Base-by-base conservation (phyloP, 805 yeast genomes). In the Kockiozyma suomiensis region DNA sequence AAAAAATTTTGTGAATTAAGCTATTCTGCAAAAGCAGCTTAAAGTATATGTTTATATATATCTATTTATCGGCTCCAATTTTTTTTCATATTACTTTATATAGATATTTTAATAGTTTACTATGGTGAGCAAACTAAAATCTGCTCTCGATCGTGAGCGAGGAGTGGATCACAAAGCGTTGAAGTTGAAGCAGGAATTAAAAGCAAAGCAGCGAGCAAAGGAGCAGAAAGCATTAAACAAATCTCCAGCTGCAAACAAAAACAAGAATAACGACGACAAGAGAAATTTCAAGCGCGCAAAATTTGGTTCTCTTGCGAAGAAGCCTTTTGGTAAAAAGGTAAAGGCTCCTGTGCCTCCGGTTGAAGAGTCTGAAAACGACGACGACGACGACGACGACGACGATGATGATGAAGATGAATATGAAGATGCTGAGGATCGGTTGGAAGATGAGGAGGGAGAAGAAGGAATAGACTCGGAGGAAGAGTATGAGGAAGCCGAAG, bases 391-490 rank as follows among this genome's bases (percentile, higher is more conserved):
- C 2, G 82, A 74, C 2, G 79, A 73, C 4, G 81, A 75, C 1
- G 79, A 73, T 1, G n/a, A 33, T 13, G 78, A 72, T 0, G 79
- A 74, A 4, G 79, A 70, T 0, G 82, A 78, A 10, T 82, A 75
- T 3, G 82, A 75, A 3, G 82, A 74, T 2, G 79, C 73, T 4
- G 81, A 75, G 1, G 79, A 73, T 1, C 82, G 77, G 2, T 83
- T 78, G 5, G 83, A 81, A 3, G 83, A 78, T 1, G 69, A 58
- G 32, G 69, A 56, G 32, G 66, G 64, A 13, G 64, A 61, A 8
- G 49, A 50, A 12, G 58, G 49, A 61, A 26, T 67, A 62, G 59
- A 45, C 58, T 67, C 47, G 69, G 72, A 42, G 49, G 72, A 0
- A 2, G 59, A 48, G 13, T 56, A 52, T n/a, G 49, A 43, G 19